Conservation (phyloP, 805 yeast genomes). For the Babjeviella inositovora region DNA sequence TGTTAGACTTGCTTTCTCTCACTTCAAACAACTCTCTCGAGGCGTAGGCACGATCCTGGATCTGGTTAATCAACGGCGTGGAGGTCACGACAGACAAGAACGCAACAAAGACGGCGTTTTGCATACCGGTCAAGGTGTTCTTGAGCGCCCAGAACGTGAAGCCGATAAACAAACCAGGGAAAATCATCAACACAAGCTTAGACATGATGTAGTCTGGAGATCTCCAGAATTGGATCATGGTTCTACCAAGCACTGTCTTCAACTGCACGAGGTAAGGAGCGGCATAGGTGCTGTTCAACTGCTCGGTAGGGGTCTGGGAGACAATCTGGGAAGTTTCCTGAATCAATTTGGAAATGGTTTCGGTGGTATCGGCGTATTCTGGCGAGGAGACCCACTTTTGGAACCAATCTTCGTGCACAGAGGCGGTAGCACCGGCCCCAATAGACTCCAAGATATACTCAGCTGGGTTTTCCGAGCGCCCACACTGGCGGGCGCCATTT, state of each 20-base stretch:
- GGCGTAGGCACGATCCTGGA: conserved; percentile 38
- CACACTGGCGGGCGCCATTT: conserved; percentile 14
- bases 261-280: conserved; percentile 30
- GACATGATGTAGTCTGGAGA: conserved; percentile 47
- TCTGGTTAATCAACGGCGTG: conserved; percentile 46
- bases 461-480: conserved; percentile 14
- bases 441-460: conserved; percentile 31
- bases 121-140: conserved; percentile 9
- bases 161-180: conserved; percentile 52
- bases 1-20: conserved; percentile 55
- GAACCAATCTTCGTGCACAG: conserved; percentile 22
- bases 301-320: conserved; percentile 4
- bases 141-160: conserved; percentile 21
- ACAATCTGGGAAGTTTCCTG: too few species aligned
- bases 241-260: conserved; percentile 20
- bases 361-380: conserved; percentile 12
- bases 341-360: conserved; percentile 10
- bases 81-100: conserved; percentile 42
- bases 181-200: conserved; percentile 30
- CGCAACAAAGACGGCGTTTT: conserved; percentile 38
- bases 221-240: conserved; percentile 33
- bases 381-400: conserved; percentile 23
- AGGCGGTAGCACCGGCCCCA: conserved; percentile 29
- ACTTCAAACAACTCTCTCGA: conserved; percentile 53
- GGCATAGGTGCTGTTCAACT: conserved; percentile 16